Conservation (phyloP, 768 basidiomycete species). For the Amanita jacksonii region DNA sequence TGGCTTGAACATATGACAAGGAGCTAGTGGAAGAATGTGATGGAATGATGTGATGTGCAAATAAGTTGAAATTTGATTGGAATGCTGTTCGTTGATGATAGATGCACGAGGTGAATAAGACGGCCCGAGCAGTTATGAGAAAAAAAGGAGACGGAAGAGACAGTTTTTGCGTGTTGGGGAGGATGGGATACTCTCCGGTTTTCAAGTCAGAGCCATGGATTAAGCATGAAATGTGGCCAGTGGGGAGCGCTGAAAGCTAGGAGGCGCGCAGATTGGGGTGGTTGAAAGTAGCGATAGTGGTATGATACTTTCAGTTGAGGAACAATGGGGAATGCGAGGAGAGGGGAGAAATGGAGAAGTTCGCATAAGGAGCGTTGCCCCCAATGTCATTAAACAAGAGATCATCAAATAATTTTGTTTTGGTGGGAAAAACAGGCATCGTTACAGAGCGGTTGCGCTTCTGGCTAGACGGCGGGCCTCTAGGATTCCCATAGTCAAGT, state of each 20-base stretch:
- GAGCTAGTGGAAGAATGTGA: too few relatives aligned
- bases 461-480: constrained; percentile 19
- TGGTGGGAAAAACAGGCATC: constrained; percentile 26
- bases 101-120: constrained; percentile 14
- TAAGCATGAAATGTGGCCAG: too few relatives aligned
- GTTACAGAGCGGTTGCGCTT: constrained; percentile 21
- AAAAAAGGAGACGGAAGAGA: too few relatives aligned
- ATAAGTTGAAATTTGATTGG: not conserved
- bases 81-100: constrained; percentile 6
- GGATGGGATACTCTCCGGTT: too few relatives aligned
- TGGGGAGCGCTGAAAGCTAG: too few relatives aligned
- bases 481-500: constrained; percentile 23
- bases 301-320: constrained; percentile 32
- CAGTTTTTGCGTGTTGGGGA: too few relatives aligned
- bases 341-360: constrained; percentile 33
- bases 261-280: too few relatives aligned
- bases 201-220: too few relatives aligned
- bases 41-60: not conserved
- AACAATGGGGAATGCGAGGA: constrained; percentile 34
- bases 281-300: too few relatives aligned
- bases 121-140: constrained; percentile 13
- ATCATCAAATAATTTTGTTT: constrained; percentile 36
- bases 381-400: constrained; percentile 23
- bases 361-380: constrained; percentile 23
- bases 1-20: not conserved